Conservation (phyloP, 495 filamentous ascomycete species). For the Neurospora sublineolata region DNA sequence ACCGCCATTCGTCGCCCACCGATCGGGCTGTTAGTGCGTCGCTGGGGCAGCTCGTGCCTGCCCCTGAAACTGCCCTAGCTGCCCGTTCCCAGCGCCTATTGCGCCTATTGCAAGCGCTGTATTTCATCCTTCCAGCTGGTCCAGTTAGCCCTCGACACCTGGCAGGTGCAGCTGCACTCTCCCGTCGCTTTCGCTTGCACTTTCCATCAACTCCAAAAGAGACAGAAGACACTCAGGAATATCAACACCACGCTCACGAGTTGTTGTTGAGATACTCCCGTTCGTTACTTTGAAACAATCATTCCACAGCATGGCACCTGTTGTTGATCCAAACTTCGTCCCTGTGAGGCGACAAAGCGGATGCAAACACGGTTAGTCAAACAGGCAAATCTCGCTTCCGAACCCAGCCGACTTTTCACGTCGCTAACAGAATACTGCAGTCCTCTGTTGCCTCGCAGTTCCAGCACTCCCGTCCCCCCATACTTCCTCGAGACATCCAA, state of each 20-base stretch:
- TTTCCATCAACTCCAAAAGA: not conserved
- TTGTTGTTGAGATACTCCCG: too few species aligned
- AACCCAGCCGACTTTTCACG: not conserved
- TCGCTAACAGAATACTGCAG: not conserved
- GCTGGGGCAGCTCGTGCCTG: not conserved
- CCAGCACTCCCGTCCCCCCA: not conserved
- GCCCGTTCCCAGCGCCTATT: too few species aligned
- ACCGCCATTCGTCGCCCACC: too few species aligned
- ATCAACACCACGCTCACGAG: not conserved
- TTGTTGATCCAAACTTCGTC: too few species aligned
- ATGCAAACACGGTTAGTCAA: not conserved
- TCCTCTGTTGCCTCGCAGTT: not conserved
- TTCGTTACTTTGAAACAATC: too few species aligned
- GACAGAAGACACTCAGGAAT: not conserved
- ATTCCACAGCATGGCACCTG: too few species aligned
- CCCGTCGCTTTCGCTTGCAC: not conserved
- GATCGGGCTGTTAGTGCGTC: not conserved
- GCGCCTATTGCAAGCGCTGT: not conserved
- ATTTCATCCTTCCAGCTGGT: not conserved
- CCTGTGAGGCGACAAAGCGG: not conserved
- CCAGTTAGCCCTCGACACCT: not conserved
- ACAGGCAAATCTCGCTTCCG: not conserved
- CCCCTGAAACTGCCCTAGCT: not conserved
- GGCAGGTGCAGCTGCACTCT: not conserved
- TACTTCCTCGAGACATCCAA: not conserved